phyloP scores from a whole-genome alignment of 2,329 filamentous ascomycete genomes.

The Curvularia eragrostidis region DNA sequence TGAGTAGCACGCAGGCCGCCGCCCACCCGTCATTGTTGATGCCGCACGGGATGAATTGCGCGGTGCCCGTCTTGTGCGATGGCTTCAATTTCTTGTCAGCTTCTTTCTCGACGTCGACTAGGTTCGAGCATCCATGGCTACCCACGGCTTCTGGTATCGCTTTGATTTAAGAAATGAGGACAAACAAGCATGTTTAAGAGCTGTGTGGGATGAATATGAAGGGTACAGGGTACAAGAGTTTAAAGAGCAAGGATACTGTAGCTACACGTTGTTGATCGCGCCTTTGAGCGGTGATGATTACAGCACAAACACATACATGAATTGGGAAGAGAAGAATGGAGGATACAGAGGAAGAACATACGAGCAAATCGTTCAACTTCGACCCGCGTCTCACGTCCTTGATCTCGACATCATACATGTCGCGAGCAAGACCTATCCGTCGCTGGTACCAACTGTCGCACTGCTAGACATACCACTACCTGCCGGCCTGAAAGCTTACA shows the following conservation, averaged over 20 bases:
- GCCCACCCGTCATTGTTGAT: conserved; percentile 2
- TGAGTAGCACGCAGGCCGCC: not conserved
- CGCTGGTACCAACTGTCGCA: conserved; percentile 29
- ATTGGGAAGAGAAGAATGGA: not conserved
- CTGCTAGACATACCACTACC: conserved; percentile 19
- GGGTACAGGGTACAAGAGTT: conserved; percentile 14
- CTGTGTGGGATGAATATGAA: conserved; percentile 7
- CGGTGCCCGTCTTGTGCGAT: not conserved
- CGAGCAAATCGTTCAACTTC: conserved; percentile 36
- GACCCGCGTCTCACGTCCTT: conserved; percentile 32
- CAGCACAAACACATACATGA: not conserved
- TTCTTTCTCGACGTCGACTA: not conserved
- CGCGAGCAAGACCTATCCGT: conserved; percentile 32
- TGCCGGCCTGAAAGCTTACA: conserved; percentile 27
- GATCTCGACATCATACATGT: conserved; percentile 26
- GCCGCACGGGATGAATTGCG: conserved; percentile 17
- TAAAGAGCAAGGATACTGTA: conserved; percentile 21
- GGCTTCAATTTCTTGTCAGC: not conserved
- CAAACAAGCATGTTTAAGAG: conserved; percentile 1
- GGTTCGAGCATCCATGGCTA: not conserved
- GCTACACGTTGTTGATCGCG: conserved; percentile 17
- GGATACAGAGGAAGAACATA: not conserved
- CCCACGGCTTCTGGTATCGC: conserved; percentile 10
- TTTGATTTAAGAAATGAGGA: not conserved
- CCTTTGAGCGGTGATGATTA: not conserved